These are phyloP conservation scores for Cercophora sp. DNA, from an alignment of 495 filamentous ascomycete genomes.

Conservation along the genomic window DNA sequence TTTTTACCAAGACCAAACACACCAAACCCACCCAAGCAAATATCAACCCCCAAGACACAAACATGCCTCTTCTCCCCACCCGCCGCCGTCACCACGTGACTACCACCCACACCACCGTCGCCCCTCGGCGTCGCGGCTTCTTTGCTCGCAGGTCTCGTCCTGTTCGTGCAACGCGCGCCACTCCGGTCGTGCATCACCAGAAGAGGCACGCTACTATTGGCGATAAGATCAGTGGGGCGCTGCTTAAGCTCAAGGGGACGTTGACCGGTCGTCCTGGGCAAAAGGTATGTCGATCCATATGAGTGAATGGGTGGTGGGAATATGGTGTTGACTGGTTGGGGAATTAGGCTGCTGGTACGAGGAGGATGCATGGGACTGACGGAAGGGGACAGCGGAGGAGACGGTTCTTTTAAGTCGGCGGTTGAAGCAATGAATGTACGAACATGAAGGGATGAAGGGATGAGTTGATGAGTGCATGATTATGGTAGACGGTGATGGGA, in stretches of 20 bases:
- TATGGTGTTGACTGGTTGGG: neutral
- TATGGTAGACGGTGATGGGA: too few relatives aligned
- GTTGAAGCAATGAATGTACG: neutral
- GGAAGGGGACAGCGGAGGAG: conserved; percentile 43
- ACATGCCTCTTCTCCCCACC: conserved; percentile 8
- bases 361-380: conserved; percentile 69
- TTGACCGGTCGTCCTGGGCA: conserved; percentile 58
- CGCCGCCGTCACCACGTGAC: conserved; percentile 7
- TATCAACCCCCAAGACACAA: neutral
- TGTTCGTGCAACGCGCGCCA: conserved; percentile 22
- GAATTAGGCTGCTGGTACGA: conserved; percentile 61
- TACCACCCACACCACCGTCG: conserved; percentile 15
- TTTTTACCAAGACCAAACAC: neutral
- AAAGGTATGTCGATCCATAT: conserved; percentile 47
- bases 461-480: too few relatives aligned
- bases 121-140: conserved; percentile 13
- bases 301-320: neutral
- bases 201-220: conserved; percentile 54
- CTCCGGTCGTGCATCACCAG: conserved; percentile 52
- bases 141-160: neutral
- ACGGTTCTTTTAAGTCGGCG: conserved; percentile 7
- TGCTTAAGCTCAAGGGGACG: conserved; percentile 62
- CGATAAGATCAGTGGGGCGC: conserved; percentile 66
- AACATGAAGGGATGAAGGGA: too few relatives aligned
- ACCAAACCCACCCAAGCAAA: conserved; percentile 1